phyloP scores from a whole-genome alignment of 140 eudicot species.

The Bidens hawaiensis region DNA sequence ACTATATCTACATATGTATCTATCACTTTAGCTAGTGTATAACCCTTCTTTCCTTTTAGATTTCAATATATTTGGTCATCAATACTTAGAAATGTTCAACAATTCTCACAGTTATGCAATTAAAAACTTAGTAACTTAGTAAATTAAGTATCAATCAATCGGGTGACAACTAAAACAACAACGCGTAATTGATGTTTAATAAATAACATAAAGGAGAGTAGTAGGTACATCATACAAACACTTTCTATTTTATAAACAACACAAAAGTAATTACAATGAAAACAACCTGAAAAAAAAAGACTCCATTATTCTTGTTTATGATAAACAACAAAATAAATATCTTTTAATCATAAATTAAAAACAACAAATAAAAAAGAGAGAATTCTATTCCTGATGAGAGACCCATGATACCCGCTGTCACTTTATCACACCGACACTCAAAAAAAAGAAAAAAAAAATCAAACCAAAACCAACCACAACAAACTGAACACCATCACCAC shows the following conservation, averaged over 20 bases:
- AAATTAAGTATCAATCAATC: no score
- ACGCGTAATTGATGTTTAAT: background rate
- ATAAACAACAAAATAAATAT: conserved; percentile 18
- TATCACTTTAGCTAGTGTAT: background rate
- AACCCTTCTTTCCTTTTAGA: no score
- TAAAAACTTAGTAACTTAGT: no score
- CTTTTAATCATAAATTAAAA: conserved; percentile 1
- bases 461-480: conserved; percentile 25
- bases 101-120: background rate
- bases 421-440: conserved; percentile 33
- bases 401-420: conserved; percentile 37
- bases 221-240: conserved; percentile 13
- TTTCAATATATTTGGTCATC: no score
- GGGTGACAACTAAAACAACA: background rate
- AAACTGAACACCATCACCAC: conserved; percentile 18
- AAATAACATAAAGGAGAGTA: background rate
- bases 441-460: no score
- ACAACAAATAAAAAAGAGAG: background rate
- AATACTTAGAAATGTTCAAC: background rate
- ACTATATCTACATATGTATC: no score
- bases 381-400: conserved; percentile 14
- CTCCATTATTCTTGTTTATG: conserved; percentile 17
- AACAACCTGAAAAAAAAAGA: conserved; percentile 1
- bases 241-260: conserved; percentile 12
- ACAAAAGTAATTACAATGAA: conserved; percentile 28